Evolutionary conservation across 208 protist genomes (phyloP).

Genomic region (Acanthamoeba polyphaga): DNA sequence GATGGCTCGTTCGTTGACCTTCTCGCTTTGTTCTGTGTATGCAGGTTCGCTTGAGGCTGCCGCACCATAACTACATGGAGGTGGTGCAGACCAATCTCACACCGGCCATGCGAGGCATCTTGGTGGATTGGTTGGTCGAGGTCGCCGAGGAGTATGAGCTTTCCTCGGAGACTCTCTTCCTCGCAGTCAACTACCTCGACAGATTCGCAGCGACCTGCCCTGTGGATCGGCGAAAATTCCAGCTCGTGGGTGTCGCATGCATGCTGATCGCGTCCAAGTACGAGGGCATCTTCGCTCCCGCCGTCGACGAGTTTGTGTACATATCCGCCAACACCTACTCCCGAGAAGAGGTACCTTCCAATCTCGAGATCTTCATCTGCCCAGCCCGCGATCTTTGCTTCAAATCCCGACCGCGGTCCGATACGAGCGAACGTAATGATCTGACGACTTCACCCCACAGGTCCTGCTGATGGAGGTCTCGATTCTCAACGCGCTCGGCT

Average conservation of each 20-base stretch:
- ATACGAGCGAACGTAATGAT: background rate
- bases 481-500: conserved; percentile 43
- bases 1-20: background rate
- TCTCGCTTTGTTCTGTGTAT: background rate
- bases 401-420: background rate
- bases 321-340: conserved; percentile 94
- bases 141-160: conserved; percentile 81
- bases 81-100: conserved; percentile 80
- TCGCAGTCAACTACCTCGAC: conserved; percentile 88
- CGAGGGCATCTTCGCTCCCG: conserved; percentile 97
- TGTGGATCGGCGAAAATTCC: conserved; percentile 81
- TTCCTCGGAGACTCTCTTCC: conserved; percentile 84
- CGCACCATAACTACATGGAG: conserved; percentile 45
- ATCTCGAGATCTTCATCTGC: background rate
- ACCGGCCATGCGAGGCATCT: conserved; percentile 81
- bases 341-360: conserved; percentile 24
- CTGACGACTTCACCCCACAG: background rate
- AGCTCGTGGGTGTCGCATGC: conserved; percentile 95
- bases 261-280: conserved; percentile 98
- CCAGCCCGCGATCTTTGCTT: background rate
- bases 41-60: conserved; percentile 46
- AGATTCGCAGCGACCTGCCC: conserved; percentile 71
- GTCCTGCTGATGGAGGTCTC: conserved; percentile 45
- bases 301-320: conserved; percentile 93
- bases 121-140: conserved; percentile 89